Evolutionary conservation across 1,284 basidiomycete species (phyloP).

Genomic region (Stygiomarasmius scandens): DNA sequence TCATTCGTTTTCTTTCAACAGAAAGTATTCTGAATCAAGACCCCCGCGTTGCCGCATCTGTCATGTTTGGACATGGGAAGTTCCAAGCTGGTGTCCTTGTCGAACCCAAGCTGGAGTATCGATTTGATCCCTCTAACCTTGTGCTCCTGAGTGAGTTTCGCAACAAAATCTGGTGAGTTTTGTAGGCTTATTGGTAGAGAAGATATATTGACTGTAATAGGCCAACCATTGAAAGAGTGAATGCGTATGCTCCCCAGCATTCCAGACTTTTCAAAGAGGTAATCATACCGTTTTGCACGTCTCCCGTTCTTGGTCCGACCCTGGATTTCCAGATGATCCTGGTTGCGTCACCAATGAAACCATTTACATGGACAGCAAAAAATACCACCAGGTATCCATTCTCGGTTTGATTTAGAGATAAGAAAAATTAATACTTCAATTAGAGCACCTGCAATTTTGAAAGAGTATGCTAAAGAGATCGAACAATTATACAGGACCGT

Average conservation of each 20-base stretch:
- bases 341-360: slow-evolving; percentile 29
- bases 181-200: not conserved
- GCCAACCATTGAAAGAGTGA: slow-evolving; percentile 40
- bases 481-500: slow-evolving; percentile 33
- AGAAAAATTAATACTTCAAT: not conserved
- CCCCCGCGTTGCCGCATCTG: slow-evolving; percentile 22
- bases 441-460: slow-evolving; percentile 34
- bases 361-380: slow-evolving; percentile 34
- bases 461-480: slow-evolving; percentile 37
- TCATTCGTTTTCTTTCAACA: slow-evolving; percentile 6
- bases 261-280: slow-evolving; percentile 40
- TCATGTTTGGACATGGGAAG: slow-evolving; percentile 34
- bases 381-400: slow-evolving; percentile 17
- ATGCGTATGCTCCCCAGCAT: slow-evolving; percentile 41
- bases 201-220: slow-evolving; percentile 22
- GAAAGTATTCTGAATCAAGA: slow-evolving; percentile 29
- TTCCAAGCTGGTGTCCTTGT: slow-evolving; percentile 35
- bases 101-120: slow-evolving; percentile 25
- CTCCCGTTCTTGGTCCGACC: not conserved
- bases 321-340: slow-evolving; percentile 35
- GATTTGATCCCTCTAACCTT: slow-evolving; percentile 27
- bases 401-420: no score
- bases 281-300: not conserved
- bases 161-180: slow-evolving; percentile 24
- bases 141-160: slow-evolving; percentile 28